Conservation (phyloP, 129 eudicot genomes). For the Artemisia argyi region DNA sequence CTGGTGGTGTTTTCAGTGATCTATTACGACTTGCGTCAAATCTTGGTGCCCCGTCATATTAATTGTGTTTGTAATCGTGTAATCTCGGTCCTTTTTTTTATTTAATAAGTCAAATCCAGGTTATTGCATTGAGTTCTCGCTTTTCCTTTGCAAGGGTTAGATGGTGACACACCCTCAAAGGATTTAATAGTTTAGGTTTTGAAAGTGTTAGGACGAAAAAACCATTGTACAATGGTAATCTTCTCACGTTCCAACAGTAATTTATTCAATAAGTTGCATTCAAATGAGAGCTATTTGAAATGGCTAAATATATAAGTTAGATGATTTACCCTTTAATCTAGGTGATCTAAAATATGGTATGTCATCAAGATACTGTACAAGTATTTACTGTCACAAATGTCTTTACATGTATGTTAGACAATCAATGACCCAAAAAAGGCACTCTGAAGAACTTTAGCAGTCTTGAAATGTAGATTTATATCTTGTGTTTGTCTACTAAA, state of each 20-base stretch:
- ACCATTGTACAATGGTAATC: constrained; percentile 17
- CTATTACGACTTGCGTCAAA: constrained; percentile 88
- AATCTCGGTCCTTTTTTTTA: not conserved
- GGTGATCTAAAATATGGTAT: too few species aligned
- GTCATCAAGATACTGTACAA: too few species aligned
- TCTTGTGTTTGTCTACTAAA: not conserved
- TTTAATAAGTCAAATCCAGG: constrained; percentile 20
- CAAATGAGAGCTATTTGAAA: too few species aligned
- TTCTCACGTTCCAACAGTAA: not conserved
- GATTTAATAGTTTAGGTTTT: constrained; percentile 20
- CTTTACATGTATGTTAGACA: too few species aligned
- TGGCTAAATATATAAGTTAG: too few species aligned
- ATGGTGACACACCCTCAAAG: not conserved
- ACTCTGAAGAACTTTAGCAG: too few species aligned
- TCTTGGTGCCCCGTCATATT: constrained; percentile 93
- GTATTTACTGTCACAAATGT: too few species aligned
- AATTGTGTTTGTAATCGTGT: constrained; percentile 14
- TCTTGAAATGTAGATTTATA: too few species aligned
- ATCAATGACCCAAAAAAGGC: too few species aligned
- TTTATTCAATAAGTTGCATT: too few species aligned
- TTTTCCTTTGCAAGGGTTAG: not conserved
- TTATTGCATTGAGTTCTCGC: constrained; percentile 9
- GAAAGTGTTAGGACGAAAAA: constrained; percentile 2
- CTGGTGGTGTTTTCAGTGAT: constrained; percentile 97
- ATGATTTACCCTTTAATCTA: too few species aligned